Conservation (phyloP, 2,329 filamentous ascomycete species). For the Dichotomopilus funicola region DNA sequence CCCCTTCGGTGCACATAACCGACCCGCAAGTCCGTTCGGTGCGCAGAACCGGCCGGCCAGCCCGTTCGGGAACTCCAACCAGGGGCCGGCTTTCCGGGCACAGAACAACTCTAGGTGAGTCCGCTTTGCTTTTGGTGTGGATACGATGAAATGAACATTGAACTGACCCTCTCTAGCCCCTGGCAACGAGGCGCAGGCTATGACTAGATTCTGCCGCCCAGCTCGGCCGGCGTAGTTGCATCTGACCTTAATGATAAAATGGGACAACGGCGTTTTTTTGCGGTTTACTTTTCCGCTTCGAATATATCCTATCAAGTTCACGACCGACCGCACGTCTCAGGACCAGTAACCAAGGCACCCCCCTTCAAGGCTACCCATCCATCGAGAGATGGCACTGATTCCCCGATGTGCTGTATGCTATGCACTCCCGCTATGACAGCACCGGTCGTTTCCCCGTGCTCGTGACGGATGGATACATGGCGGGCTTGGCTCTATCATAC, state of each 20-base stretch:
- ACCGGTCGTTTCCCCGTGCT: no score
- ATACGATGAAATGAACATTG: not conserved
- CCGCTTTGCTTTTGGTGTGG: not conserved
- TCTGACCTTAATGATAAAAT: conserved; percentile 10
- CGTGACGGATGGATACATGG: no score
- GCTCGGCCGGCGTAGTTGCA: not conserved
- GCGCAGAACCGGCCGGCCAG: not conserved
- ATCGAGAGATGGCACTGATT: no score
- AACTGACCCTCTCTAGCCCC: conserved; percentile 31
- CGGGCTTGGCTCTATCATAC: no score
- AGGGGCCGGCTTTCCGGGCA: conserved; percentile 33
- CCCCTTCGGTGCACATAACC: conserved; percentile 14
- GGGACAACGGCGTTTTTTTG: conserved; percentile 12
- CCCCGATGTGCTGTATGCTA: no score
- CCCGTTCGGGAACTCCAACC: conserved; percentile 3
- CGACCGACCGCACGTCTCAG: not conserved
- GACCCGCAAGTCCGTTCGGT: conserved; percentile 6
- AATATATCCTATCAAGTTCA: not conserved
- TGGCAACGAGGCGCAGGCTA: conserved; percentile 54
- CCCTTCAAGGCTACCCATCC: no score
- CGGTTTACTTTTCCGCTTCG: not conserved
- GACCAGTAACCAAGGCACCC: no score
- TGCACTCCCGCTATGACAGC: no score
- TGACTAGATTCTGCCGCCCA: conserved; percentile 28
- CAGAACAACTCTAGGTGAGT: conserved; percentile 41